Evolutionary conservation across 306 rosid genomes (phyloP).

Genomic region (Trifolium pratense): DNA sequence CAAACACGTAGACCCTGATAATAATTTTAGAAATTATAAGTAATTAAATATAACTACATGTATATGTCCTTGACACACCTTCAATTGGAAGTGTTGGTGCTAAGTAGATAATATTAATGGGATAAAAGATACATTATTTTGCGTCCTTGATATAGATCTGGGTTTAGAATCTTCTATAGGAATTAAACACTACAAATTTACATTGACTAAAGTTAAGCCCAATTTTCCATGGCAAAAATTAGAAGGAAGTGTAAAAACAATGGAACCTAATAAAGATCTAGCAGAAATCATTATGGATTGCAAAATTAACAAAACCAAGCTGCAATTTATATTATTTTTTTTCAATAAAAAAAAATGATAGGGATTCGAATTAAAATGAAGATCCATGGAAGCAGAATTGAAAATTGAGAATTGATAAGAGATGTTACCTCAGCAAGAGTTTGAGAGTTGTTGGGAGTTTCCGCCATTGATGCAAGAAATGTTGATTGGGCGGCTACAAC

Average conservation of each 20-base stretch:
- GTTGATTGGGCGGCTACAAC: slow-evolving; percentile 35
- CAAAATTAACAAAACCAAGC: background rate
- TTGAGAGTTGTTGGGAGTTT: slow-evolving; percentile 51
- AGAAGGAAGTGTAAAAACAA: slow-evolving; percentile 6
- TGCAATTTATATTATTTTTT: background rate
- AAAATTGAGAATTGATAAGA: background rate
- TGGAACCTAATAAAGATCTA: slow-evolving; percentile 3
- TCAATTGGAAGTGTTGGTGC: background rate
- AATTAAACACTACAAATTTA: background rate
- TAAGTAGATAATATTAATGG: background rate
- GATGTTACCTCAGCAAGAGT: slow-evolving; percentile 72
- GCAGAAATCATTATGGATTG: slow-evolving; percentile 5
- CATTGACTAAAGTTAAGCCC: background rate
- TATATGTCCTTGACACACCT: background rate
- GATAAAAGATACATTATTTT: background rate
- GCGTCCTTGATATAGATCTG: slow-evolving; percentile 32
- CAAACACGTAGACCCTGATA: background rate
- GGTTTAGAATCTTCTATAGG: background rate
- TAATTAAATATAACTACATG: too few relatives aligned
- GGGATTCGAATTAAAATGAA: background rate
- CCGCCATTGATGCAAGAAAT: slow-evolving; percentile 73
- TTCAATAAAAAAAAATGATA: background rate
- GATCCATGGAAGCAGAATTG: slow-evolving; percentile 29
- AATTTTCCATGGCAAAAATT: slow-evolving; percentile 14
- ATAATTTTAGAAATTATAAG: too few relatives aligned